Conservation (phyloP, 352 stramenopile species). For the Phytophthora melonis region DNA sequence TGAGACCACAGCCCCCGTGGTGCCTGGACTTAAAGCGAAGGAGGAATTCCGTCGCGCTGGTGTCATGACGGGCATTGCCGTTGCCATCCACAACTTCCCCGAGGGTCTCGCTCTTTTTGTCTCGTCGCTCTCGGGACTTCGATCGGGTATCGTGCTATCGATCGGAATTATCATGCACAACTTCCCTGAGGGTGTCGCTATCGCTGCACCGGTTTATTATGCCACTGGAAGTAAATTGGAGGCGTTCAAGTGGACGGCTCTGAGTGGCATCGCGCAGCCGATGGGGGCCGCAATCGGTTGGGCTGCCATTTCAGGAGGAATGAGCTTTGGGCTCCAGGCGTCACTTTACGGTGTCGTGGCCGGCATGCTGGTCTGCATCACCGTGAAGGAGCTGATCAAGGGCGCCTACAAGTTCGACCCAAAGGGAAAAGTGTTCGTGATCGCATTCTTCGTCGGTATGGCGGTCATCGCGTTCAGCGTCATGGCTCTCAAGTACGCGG, state of each 20-base stretch:
- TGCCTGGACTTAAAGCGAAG: slow-evolving; percentile 38
- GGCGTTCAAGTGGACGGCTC: slow-evolving; percentile 92
- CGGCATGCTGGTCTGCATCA: slow-evolving; percentile 95
- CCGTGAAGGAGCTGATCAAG: slow-evolving; percentile 91
- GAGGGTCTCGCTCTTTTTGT: slow-evolving; percentile 97
- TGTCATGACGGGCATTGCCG: slow-evolving; percentile 94
- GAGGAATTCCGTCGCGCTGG: slow-evolving; percentile 83
- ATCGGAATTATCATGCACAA: slow-evolving; percentile 98
- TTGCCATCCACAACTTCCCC: slow-evolving; percentile 98
- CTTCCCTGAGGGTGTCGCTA: slow-evolving; percentile 96
- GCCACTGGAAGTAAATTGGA: slow-evolving; percentile 93
- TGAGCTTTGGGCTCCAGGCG: slow-evolving; percentile 79
- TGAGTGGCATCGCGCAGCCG: slow-evolving; percentile 94
- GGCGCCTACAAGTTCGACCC: slow-evolving; percentile 92
- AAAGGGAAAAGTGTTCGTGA: slow-evolving; percentile 88
- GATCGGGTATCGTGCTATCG: slow-evolving; percentile 91
- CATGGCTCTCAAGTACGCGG: slow-evolving; percentile 85
- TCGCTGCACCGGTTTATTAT: slow-evolving; percentile 97
- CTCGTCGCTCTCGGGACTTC: slow-evolving; percentile 90
- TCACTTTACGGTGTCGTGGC: slow-evolving; percentile 93
- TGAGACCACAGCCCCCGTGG: background rate
- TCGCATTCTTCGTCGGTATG: slow-evolving; percentile 89
- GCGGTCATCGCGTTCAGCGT: slow-evolving; percentile 91
- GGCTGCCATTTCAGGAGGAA: slow-evolving; percentile 55
- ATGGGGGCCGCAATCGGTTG: slow-evolving; percentile 89